Percentiles rank a stretch among this genome's conserved stretches.
Evolutionary conservation across 2,329 filamentous ascomycete genomes (phyloP).

Genomic region (Pseudovirgaria hyperparasitica): DNA sequence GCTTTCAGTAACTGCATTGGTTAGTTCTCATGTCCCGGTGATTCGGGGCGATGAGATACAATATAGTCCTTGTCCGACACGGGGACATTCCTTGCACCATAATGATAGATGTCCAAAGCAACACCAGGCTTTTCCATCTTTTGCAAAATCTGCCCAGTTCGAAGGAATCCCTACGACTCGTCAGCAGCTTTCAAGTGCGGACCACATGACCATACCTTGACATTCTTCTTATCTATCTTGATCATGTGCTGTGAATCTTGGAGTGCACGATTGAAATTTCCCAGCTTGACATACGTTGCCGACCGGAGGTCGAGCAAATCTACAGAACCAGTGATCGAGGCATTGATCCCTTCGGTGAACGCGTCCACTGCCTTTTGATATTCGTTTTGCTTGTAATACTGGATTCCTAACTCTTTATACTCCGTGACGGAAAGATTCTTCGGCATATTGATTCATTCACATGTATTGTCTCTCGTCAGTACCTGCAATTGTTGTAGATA

Average conservation of each 20-base stretch:
- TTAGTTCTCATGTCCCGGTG: neutral
- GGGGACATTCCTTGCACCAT: slow-evolving; percentile 41
- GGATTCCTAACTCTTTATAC: slow-evolving; percentile 20
- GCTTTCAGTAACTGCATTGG: slow-evolving; percentile 27
- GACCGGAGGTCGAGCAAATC: slow-evolving; percentile 41
- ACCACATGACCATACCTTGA: slow-evolving; percentile 26
- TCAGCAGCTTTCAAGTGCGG: slow-evolving; percentile 1
- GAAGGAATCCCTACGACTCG: slow-evolving; percentile 37
- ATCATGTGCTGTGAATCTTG: slow-evolving; percentile 47
- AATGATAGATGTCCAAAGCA: slow-evolving; percentile 43
- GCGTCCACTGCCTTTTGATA: slow-evolving; percentile 21
- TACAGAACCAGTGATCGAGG: slow-evolving; percentile 8
- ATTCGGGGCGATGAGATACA: slow-evolving; percentile 7
- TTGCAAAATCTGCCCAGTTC: slow-evolving; percentile 36
- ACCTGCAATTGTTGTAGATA: too few relatives aligned
- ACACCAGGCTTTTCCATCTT: slow-evolving; percentile 38
- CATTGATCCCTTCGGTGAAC: slow-evolving; percentile 20
- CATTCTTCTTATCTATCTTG: slow-evolving; percentile 34
- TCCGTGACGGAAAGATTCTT: slow-evolving; percentile 19
- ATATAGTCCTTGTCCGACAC: slow-evolving; percentile 20
- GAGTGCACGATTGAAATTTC: slow-evolving; percentile 37
- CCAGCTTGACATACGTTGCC: slow-evolving; percentile 41
- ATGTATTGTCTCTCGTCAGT: too few relatives aligned
- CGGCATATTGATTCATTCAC: slow-evolving; percentile 19
- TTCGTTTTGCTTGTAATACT: slow-evolving; percentile 22